Conservation (phyloP, 1,284 basidiomycete genomes). For the Cryptococcus sp. region DNA sequence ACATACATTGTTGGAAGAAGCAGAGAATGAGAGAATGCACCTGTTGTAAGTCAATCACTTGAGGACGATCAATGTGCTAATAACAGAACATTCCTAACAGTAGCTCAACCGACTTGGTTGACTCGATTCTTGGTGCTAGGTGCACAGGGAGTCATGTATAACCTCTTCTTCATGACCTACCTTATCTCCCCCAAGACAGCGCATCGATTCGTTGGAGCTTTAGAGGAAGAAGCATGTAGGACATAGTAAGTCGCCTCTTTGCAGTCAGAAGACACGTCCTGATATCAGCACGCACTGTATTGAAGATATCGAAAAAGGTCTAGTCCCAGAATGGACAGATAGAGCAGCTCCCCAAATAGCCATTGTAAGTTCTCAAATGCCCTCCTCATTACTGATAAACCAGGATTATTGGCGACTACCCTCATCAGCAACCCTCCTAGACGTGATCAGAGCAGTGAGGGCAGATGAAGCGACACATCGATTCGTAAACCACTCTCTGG, state of each 20-base stretch:
- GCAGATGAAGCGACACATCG: constrained; percentile 91
- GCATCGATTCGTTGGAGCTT: constrained; percentile 90
- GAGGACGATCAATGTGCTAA: constrained; percentile 3
- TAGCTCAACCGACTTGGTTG: constrained; percentile 69
- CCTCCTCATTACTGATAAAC: neutral
- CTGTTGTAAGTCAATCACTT: constrained; percentile 56
- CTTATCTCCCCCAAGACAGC: constrained; percentile 74
- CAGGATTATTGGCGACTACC: constrained; percentile 79
- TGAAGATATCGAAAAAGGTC: constrained; percentile 75
- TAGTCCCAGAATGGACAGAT: constrained; percentile 74
- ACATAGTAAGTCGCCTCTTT: constrained; percentile 62
- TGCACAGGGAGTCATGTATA: constrained; percentile 84
- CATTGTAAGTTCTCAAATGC: constrained; percentile 51
- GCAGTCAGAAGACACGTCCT: neutral
- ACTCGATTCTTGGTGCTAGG: constrained; percentile 77
- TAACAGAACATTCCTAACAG: constrained; percentile 77
- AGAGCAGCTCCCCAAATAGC: constrained; percentile 80
- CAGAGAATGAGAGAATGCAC: constrained; percentile 94
- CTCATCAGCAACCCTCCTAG: constrained; percentile 69
- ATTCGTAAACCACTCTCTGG: constrained; percentile 88
- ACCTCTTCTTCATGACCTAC: constrained; percentile 83
- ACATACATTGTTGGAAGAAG: constrained; percentile 79
- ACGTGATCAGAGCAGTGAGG: constrained; percentile 83
- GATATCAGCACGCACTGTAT: constrained; percentile 68
- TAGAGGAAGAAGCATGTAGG: constrained; percentile 91